phyloP scores from a whole-genome alignment of 352 stramenopile species.

The Pythium utonaiense region DNA sequence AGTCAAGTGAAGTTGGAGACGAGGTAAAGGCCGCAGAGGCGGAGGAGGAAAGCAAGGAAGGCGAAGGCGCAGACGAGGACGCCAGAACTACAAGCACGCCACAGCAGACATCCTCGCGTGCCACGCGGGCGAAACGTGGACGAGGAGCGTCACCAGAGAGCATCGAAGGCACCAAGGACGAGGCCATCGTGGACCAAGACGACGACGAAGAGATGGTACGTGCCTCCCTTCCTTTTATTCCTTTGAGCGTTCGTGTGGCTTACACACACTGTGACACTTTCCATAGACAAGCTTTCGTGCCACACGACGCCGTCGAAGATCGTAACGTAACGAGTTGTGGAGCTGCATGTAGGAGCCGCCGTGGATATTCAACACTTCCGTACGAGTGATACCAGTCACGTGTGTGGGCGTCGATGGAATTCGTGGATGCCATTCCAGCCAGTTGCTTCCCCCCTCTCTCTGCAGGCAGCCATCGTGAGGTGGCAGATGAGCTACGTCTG shows the following conservation, averaged over 20 bases:
- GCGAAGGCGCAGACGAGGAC: background rate
- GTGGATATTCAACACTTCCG: too few species aligned
- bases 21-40: background rate
- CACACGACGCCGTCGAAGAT: conserved; percentile 13
- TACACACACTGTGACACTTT: background rate
- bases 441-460: background rate
- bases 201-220: conserved; percentile 25
- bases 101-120: background rate
- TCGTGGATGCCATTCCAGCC: background rate
- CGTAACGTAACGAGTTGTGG: background rate
- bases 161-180: conserved; percentile 16
- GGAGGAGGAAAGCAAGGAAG: background rate
- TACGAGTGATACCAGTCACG: background rate
- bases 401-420: background rate
- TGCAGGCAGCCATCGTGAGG: background rate
- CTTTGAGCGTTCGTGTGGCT: background rate
- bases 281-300: conserved; percentile 19
- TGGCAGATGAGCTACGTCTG: background rate
- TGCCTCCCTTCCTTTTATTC: background rate
- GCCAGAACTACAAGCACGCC: background rate
- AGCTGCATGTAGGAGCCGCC: background rate
- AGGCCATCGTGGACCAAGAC: background rate
- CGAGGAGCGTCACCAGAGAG: background rate
- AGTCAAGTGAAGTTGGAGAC: conserved; percentile 1
- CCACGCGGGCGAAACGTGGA: conserved; percentile 9